Conservation (phyloP, 176 grass and related monocot species). For the Pontederia paniculata region DNA sequence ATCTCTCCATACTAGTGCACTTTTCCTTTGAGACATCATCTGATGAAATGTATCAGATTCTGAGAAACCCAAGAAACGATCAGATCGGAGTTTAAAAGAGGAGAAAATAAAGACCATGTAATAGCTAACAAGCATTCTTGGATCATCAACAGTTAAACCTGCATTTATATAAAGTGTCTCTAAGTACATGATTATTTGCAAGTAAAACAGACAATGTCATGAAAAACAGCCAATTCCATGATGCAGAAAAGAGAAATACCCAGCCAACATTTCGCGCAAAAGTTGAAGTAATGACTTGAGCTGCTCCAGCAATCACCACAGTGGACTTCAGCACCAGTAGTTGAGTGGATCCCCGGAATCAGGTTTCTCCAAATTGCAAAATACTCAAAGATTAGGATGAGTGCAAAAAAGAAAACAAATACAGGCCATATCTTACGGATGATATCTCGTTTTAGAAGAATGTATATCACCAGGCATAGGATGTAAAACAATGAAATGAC, state of each 20-base stretch:
- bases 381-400: slow-evolving; percentile 70
- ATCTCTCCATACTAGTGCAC: slow-evolving; percentile 76
- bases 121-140: slow-evolving; percentile 82
- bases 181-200: too few relatives aligned
- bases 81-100: slow-evolving; percentile 78
- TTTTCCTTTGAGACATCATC: slow-evolving; percentile 78
- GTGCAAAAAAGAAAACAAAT: slow-evolving; percentile 87
- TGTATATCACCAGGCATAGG: slow-evolving; percentile 59
- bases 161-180: slow-evolving; percentile 7
- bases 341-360: slow-evolving; percentile 36
- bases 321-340: slow-evolving; percentile 39
- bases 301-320: slow-evolving; percentile 87
- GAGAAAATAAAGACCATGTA: slow-evolving; percentile 94
- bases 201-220: too few relatives aligned
- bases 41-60: slow-evolving; percentile 66
- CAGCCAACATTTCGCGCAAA: slow-evolving; percentile 86
- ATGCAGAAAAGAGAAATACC: slow-evolving; percentile 43
- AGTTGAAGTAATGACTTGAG: slow-evolving; percentile 52
- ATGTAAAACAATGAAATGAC: slow-evolving; percentile 83
- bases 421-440: slow-evolving; percentile 79
- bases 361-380: slow-evolving; percentile 73
- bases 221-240: not conserved
- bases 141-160: slow-evolving; percentile 85
- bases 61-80: slow-evolving; percentile 70
- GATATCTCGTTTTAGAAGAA: slow-evolving; percentile 82